Conservation (phyloP, 345 rosid genomes). For the Atalantia buxifolia region DNA sequence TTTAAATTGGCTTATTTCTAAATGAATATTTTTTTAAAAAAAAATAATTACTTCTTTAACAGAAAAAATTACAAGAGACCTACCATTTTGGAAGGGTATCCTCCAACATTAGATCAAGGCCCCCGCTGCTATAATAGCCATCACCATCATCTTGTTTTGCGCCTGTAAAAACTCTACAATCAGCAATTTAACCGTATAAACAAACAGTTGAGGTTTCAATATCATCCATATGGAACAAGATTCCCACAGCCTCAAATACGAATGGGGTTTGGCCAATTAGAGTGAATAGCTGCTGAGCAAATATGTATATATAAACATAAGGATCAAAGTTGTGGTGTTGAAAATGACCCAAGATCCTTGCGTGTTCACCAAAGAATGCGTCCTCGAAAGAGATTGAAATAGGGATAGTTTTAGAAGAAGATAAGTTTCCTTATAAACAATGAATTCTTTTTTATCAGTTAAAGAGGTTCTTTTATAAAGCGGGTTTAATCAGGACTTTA, state of each 20-base stretch:
- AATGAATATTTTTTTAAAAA: too few species aligned
- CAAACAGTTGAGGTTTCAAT: conserved; percentile 60
- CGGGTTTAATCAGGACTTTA: too few species aligned
- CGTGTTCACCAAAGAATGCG: conserved; percentile 22
- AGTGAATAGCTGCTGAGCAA: conserved; percentile 46
- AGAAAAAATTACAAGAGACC: too few species aligned
- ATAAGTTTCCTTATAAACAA: too few species aligned
- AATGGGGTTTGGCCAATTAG: conserved; percentile 63
- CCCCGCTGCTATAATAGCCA: conserved; percentile 63
- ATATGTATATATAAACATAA: conserved; percentile 49
- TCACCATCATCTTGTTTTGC: conserved; percentile 85
- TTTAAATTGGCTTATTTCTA: too few species aligned
- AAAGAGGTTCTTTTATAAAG: too few species aligned
- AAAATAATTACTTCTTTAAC: too few species aligned
- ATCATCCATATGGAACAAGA: conserved; percentile 68
- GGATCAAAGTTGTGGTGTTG: conserved; percentile 46
- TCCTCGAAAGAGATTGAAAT: too few species aligned
- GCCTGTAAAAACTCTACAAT: conserved; percentile 78
- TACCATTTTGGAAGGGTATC: too few species aligned
- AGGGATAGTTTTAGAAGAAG: too few species aligned
- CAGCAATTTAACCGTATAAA: conserved; percentile 69
- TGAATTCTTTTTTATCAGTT: too few species aligned
- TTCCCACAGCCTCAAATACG: conserved; percentile 69
- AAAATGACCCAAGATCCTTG: conserved; percentile 93
- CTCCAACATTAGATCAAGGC: conserved; percentile 22